These are phyloP conservation scores for Phytophthora litchii DNA, from an alignment of 352 stramenopile genomes.

Conservation along the genomic window DNA sequence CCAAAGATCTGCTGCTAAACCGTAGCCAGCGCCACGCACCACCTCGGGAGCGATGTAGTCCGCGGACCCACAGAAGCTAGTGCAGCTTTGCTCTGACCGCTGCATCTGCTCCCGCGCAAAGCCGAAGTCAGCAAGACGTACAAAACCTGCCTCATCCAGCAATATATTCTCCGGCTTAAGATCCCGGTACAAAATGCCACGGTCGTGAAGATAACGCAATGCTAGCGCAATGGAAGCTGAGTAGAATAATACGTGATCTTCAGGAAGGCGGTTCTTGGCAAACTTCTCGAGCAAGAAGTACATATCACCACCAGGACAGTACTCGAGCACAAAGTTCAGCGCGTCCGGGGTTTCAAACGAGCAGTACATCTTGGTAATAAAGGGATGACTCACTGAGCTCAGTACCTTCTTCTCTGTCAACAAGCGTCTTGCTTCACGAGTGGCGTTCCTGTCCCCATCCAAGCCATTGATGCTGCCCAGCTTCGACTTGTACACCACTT, in stretches of 20 bases:
- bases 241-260: constrained; percentile 95
- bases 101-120: constrained; percentile 68
- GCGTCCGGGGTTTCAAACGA: constrained; percentile 93
- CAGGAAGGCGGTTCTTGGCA: constrained; percentile 92
- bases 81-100: constrained; percentile 67
- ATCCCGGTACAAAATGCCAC: constrained; percentile 87
- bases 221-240: constrained; percentile 96
- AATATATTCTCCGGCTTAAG: constrained; percentile 94
- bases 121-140: constrained; percentile 84
- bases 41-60: constrained; percentile 90
- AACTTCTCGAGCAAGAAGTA: constrained; percentile 94
- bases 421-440: constrained; percentile 70
- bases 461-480: constrained; percentile 37
- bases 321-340: constrained; percentile 99
- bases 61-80: constrained; percentile 81
- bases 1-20: constrained; percentile 80
- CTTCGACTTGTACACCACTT: constrained; percentile 81
- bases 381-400: constrained; percentile 94
- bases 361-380: constrained; percentile 97
- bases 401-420: constrained; percentile 98
- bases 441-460: constrained; percentile 33
- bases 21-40: constrained; percentile 74
- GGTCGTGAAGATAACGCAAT: constrained; percentile 88
- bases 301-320: constrained; percentile 96
- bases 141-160: constrained; percentile 90